Conservation (phyloP, 805 yeast species). For the Zygosaccharomyces bailii region DNA sequence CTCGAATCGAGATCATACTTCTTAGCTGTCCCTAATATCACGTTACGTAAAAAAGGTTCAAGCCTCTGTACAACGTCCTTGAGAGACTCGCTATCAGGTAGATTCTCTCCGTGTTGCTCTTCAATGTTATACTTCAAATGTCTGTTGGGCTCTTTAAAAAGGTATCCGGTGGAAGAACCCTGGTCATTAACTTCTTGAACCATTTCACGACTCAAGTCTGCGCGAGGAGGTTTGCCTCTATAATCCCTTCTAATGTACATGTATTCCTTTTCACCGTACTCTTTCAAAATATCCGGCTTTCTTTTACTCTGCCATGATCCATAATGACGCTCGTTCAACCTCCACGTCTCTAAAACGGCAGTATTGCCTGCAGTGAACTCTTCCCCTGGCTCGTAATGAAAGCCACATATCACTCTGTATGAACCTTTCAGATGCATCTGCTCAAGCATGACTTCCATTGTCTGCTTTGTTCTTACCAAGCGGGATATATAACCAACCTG, state of each 20-base stretch:
- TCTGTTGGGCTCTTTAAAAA: conserved; percentile 38
- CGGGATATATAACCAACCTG: conserved; percentile 68
- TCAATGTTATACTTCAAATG: conserved; percentile 33
- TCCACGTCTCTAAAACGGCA: conserved; percentile 65
- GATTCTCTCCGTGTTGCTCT: conserved; percentile 38
- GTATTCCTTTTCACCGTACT: conserved; percentile 69
- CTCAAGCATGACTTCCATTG: conserved; percentile 63
- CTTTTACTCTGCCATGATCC: conserved; percentile 78
- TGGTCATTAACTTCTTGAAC: conserved; percentile 40
- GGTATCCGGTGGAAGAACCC: conserved; percentile 34
- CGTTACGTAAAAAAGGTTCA: conserved; percentile 53
- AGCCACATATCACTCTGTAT: conserved; percentile 24
- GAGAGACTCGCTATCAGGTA: conserved; percentile 73
- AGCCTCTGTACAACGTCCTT: conserved; percentile 67
- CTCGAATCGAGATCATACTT: conserved; percentile 55
- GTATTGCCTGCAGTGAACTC: conserved; percentile 44
- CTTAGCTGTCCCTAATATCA: conserved; percentile 43
- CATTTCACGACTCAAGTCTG: conserved; percentile 35
- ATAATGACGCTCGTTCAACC: conserved; percentile 81
- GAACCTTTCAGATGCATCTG: conserved; percentile 37
- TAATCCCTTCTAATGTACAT: conserved; percentile 78
- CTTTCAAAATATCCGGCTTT: conserved; percentile 59
- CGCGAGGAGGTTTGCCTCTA: conserved; percentile 63
- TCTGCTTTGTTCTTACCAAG: conserved; percentile 69
- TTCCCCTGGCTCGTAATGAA: conserved; percentile 10